Conservation (phyloP, 257 asterid genomes). For the Mentha longifolia region DNA sequence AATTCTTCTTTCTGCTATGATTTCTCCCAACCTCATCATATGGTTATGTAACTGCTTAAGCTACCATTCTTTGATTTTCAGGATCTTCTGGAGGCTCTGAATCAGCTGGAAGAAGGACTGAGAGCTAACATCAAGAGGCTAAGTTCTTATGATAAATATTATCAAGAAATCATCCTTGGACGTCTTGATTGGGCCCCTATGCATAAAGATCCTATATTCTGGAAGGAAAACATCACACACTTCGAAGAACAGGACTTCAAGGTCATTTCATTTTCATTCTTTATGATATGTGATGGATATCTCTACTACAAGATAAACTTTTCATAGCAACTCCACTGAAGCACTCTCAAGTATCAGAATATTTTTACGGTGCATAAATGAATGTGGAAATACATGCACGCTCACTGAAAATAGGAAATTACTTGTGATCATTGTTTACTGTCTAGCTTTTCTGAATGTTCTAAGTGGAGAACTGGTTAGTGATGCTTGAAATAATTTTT, state of each 20-base stretch:
- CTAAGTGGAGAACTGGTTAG: not conserved
- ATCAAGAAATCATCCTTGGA: conserved; percentile 91
- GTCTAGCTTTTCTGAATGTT: not conserved
- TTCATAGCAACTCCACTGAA: not conserved
- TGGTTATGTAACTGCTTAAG: conserved; percentile 27
- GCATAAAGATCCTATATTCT: conserved; percentile 89
- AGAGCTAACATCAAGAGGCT: conserved; percentile 71
- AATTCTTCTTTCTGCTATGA: conserved; percentile 24
- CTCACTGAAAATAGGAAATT: no score
- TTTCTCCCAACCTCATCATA: conserved; percentile 9
- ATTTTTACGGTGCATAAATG: conserved; percentile 5
- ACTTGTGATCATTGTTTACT: not conserved
- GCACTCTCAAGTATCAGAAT: not conserved
- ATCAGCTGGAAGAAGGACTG: conserved; percentile 77
- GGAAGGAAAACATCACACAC: conserved; percentile 70
- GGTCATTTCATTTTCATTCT: conserved; percentile 43
- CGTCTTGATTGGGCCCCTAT: conserved; percentile 93
- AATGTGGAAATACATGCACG: conserved; percentile 6
- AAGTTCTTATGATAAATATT: conserved; percentile 83
- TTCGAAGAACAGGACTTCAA: conserved; percentile 91
- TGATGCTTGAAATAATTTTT: not conserved
- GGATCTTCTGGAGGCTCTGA: conserved; percentile 87
- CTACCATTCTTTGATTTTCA: conserved; percentile 31
- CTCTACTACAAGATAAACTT: not conserved
- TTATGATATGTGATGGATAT: conserved; percentile 3